A percentile compares a stretch with the other conserved stretches of the same genome.
Evolutionary conservation across 2,329 filamentous ascomycete genomes (phyloP).

Genomic region (Epichloe typhina): DNA sequence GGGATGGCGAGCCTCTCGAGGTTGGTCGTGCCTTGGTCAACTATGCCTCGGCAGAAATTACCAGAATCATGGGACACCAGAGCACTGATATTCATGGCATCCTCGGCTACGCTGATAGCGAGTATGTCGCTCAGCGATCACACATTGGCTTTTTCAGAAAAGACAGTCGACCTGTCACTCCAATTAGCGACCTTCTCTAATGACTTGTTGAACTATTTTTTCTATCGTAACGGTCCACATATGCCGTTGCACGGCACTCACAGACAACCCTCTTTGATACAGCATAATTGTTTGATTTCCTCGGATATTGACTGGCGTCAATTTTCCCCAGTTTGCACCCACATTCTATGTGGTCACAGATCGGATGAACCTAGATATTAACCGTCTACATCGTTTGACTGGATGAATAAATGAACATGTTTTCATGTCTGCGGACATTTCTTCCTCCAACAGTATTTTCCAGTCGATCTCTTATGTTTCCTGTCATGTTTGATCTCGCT

Average conservation of each 20-base stretch:
- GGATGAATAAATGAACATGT: neutral
- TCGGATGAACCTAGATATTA: neutral
- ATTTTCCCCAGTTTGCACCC: neutral
- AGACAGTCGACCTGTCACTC: conserved; percentile 41
- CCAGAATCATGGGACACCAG: conserved; percentile 68
- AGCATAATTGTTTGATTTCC: neutral
- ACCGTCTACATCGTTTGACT: neutral
- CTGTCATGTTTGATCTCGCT: neutral
- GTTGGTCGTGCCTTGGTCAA: conserved; percentile 86
- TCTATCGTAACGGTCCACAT: neutral
- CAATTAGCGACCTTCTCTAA: conserved; percentile 17
- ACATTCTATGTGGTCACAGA: neutral
- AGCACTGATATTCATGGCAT: conserved; percentile 69
- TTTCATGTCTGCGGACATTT: neutral
- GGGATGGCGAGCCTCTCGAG: conserved; percentile 46
- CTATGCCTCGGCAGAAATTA: conserved; percentile 77
- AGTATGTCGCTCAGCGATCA: conserved; percentile 82
- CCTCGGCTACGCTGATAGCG: conserved; percentile 84
- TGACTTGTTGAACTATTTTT: neutral
- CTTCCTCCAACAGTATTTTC: neutral
- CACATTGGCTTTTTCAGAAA: conserved; percentile 64
- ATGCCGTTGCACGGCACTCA: neutral
- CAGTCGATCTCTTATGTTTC: neutral
- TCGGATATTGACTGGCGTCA: neutral
- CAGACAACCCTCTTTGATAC: neutral